These are phyloP conservation scores for Kodamaea fukazawae DNA, from an alignment of 805 yeast genomes.

Conservation along the genomic window DNA sequence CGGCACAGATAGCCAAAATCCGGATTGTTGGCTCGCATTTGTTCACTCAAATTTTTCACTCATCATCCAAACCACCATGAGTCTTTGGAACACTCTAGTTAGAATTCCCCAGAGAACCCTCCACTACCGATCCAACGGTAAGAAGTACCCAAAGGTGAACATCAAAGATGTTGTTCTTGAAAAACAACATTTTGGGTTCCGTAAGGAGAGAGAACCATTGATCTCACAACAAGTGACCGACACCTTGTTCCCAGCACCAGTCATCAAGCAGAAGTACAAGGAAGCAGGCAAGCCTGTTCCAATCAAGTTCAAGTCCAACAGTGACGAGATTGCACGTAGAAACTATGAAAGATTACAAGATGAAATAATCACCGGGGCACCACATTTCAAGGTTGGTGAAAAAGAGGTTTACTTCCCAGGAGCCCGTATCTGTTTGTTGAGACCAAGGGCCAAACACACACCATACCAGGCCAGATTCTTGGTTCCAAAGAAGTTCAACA, in stretches of 20 bases:
- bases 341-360: conserved; percentile 41
- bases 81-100: conserved; percentile 1
- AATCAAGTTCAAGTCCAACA: conserved; percentile 32
- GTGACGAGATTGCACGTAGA: conserved; percentile 38
- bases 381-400: conserved; percentile 83
- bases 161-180: conserved; percentile 37
- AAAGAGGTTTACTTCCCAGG: conserved; percentile 78
- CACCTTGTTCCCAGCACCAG: conserved; percentile 39
- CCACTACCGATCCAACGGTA: conserved; percentile 30
- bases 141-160: conserved; percentile 39
- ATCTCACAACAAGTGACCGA: conserved; percentile 39
- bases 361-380: conserved; percentile 57
- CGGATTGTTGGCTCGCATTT: too few species aligned
- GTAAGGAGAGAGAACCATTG: conserved; percentile 37
- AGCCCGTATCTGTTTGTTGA: conserved; percentile 72
- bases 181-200: conserved; percentile 38
- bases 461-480: conserved; percentile 96
- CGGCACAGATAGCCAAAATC: too few species aligned
- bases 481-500: conserved; percentile 92
- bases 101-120: conserved; percentile 17
- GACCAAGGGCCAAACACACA: conserved; percentile 94
- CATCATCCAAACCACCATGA: conserved; percentile 6
- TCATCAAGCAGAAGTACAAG: conserved; percentile 31
- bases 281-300: conserved; percentile 43
- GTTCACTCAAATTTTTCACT: conserved; percentile 5